Base-by-base conservation (phyloP, 768 basidiomycete species). In the Suillus bovinus region DNA sequence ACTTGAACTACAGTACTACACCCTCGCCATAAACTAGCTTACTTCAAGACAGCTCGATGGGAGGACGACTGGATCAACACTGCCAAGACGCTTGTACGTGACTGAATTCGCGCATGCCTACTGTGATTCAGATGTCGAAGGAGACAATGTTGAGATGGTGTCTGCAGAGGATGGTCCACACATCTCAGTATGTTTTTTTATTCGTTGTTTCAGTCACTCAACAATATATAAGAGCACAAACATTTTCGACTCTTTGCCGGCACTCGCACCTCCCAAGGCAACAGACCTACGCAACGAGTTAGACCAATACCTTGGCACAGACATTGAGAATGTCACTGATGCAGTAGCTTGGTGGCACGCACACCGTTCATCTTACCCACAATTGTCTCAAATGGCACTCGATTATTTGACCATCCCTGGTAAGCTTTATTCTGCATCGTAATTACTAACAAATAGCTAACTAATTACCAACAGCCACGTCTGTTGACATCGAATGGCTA, bases 391-490 rank as follows among this genome's bases (percentile, higher is more conserved):
- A 0, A 77, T 80, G 76, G 78, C 72, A 0, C 47, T 74, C 1
- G 72, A 78, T 53, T 77, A 78, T 52, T 63, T 75, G 2, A 63
- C 62, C 11, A 72, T 77, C 46, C 74, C 71, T 4, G 71, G 74
- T 75, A 58, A 31, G 69, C 71, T 61, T 14, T 66, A 60, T 2
- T 62, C 5, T 6, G 38, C 14, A 16, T 39, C 16, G 2, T 67
- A 2, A 49, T 62, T n/a, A n/a, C 31, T 31, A 31, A 31, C 8
- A 36, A 36, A 36, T 36, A 36, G 34, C 34, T 36, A 36, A 36
- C 34, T 36, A 11, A 11, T 36, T 36, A 36, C 10, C 4, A 36
- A 36, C 10, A 36, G 34, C 34, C 11, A 36, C 34, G 4, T 36
- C 34, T 36, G 34, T 36, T 36, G 34, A 36, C 10, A 4, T 36